phyloP scores from a whole-genome alignment of 139 green algal species.

The Pseudopediastrum boryanum region DNA sequence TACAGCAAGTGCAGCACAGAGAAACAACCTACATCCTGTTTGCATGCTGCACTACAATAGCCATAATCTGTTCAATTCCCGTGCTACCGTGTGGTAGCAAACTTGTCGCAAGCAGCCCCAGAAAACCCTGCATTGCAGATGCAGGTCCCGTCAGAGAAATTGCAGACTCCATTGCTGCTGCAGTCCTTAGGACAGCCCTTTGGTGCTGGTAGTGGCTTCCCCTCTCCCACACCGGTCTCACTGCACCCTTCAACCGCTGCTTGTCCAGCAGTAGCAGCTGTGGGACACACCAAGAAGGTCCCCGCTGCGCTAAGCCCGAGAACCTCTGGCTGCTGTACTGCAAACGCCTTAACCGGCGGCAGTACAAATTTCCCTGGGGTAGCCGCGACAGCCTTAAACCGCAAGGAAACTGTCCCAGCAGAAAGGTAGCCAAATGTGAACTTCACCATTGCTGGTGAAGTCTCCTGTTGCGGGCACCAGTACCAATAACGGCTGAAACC shows the following conservation, averaged over 20 bases:
- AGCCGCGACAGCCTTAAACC: constrained; percentile 61
- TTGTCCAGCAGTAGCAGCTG: not conserved
- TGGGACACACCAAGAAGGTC: constrained; percentile 32
- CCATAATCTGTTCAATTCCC: not conserved
- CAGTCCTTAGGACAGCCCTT: constrained; percentile 48
- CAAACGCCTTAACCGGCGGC: constrained; percentile 58
- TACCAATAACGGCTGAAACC: not conserved
- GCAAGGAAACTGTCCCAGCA: constrained; percentile 46
- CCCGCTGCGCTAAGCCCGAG: constrained; percentile 37
- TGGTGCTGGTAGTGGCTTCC: constrained; percentile 4
- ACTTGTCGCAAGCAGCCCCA: constrained; percentile 29
- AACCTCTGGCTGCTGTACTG: constrained; percentile 63
- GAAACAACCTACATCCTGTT: too few relatives aligned
- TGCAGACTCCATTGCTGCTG: constrained; percentile 51
- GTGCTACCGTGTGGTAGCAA: too few relatives aligned
- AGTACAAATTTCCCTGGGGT: constrained; percentile 55
- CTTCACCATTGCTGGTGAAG: constrained; percentile 35
- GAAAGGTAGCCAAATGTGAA: constrained; percentile 41
- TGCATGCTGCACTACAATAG: not conserved
- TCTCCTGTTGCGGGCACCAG: constrained; percentile 42
- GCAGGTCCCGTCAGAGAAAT: constrained; percentile 43
- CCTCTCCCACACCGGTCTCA: not conserved
- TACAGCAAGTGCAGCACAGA: too few relatives aligned
- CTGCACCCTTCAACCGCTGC: constrained; percentile 5
- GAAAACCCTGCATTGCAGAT: constrained; percentile 43